Percentiles rank a stretch among this genome's conserved stretches.
These are phyloP conservation scores for Alternaria brassicicola DNA, from an alignment of 2,329 filamentous ascomycete genomes.

Conservation along the genomic window DNA sequence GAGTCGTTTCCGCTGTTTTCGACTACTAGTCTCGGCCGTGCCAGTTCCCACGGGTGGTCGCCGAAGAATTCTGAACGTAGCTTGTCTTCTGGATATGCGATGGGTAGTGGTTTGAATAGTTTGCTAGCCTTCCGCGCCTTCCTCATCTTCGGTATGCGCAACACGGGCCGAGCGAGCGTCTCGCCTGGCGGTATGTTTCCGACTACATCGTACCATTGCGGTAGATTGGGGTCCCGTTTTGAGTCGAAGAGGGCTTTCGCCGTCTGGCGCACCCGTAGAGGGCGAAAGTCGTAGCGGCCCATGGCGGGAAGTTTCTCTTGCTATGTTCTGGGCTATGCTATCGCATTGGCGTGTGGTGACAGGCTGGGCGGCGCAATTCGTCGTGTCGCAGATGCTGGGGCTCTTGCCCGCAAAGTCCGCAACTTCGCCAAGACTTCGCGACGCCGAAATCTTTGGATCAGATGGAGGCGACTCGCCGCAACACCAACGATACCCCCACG, in stretches of 20 bases:
- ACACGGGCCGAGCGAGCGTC: constrained; percentile 61
- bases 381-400: constrained; percentile 3
- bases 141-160: constrained; percentile 54
- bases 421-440: constrained; percentile 17
- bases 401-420: constrained; percentile 13
- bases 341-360: constrained; percentile 2
- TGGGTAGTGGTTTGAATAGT: constrained; percentile 78
- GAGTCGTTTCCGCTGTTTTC: constrained; percentile 86
- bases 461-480: constrained; percentile 1
- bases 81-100: constrained; percentile 82
- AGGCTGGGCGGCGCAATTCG: constrained; percentile 8
- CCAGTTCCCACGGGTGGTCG: constrained; percentile 97
- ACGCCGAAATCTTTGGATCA: constrained; percentile 15
- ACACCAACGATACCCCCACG: constrained; percentile 4
- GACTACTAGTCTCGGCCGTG: constrained; percentile 81
- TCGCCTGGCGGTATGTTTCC: constrained; percentile 65
- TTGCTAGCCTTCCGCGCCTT: constrained; percentile 66
- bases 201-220: constrained; percentile 64
- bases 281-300: constrained; percentile 59
- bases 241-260: constrained; percentile 57
- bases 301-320: constrained; percentile 41
- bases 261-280: constrained; percentile 60
- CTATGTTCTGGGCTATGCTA: not conserved
- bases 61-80: constrained; percentile 83
- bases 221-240: constrained; percentile 50